Evolutionary conservation across 2,329 filamentous ascomycete genomes (phyloP).

Genomic region (Cladophialophora bantiana): DNA sequence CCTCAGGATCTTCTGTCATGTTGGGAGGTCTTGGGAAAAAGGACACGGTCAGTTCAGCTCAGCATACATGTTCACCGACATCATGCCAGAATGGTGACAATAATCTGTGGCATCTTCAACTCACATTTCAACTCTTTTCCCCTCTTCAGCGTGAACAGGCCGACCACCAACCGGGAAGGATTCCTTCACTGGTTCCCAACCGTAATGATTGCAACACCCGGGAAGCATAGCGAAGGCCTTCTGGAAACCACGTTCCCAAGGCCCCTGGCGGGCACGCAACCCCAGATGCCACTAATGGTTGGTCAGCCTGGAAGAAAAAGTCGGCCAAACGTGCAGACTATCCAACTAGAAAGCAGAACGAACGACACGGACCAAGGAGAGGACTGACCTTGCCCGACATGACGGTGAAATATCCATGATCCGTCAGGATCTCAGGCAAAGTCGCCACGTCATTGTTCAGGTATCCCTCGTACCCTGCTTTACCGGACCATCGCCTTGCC

Average conservation of each 20-base stretch:
- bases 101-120: not conserved
- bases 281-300: slow-evolving; percentile 46
- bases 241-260: slow-evolving; percentile 43
- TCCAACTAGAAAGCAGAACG: too few species aligned
- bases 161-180: too few species aligned
- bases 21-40: slow-evolving; percentile 22
- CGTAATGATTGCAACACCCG: not conserved
- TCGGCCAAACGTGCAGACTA: too few species aligned
- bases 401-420: slow-evolving; percentile 45
- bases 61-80: too few species aligned
- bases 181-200: not conserved
- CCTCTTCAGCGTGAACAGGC: slow-evolving; percentile 25
- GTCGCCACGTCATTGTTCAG: not conserved
- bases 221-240: slow-evolving; percentile 43
- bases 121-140: not conserved
- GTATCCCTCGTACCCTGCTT: not conserved
- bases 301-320: too few species aligned
- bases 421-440: slow-evolving; percentile 45
- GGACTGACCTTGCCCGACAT: slow-evolving; percentile 51
- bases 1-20: slow-evolving; percentile 48
- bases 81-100: too few species aligned
- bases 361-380: too few species aligned
- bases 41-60: too few species aligned
- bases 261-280: slow-evolving; percentile 46
- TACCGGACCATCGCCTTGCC: not conserved